Evolutionary conservation across 495 filamentous ascomycete genomes (phyloP).

Genomic region (Talaromyces wortmannii): DNA sequence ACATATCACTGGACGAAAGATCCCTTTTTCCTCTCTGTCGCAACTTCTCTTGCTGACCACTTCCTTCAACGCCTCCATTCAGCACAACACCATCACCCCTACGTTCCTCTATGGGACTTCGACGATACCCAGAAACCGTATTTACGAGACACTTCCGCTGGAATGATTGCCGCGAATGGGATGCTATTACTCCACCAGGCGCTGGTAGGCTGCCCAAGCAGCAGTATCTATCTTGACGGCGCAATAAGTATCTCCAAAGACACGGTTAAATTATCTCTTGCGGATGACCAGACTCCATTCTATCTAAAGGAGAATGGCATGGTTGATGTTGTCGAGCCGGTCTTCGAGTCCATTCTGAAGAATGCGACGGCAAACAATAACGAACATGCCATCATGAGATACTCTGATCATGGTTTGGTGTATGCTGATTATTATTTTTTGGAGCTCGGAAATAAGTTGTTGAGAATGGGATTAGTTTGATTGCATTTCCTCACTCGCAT

Average conservation of each 20-base stretch:
- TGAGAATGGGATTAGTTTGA: conserved; percentile 14
- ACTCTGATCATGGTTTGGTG: conserved; percentile 33
- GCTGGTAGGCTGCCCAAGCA: not conserved
- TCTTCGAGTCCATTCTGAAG: conserved; percentile 17
- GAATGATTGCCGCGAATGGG: conserved; percentile 32
- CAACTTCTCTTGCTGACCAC: conserved; percentile 22
- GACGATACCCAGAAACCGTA: conserved; percentile 13
- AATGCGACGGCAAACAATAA: conserved; percentile 35
- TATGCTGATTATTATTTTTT: conserved; percentile 43
- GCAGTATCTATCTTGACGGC: conserved; percentile 15
- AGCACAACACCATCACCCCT: conserved; percentile 4
- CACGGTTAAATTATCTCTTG: conserved; percentile 20
- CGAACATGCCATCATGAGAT: conserved; percentile 10
- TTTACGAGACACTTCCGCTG: conserved; percentile 28
- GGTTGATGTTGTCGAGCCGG: not conserved
- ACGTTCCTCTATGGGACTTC: conserved; percentile 28
- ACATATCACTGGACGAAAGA: conserved; percentile 36
- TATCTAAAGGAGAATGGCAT: not conserved
- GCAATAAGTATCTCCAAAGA: conserved; percentile 27
- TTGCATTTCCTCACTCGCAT: not conserved
- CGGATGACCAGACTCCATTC: conserved; percentile 3
- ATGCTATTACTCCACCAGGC: conserved; percentile 27
- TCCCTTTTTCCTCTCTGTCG: conserved; percentile 22
- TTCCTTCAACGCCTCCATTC: conserved; percentile 24
- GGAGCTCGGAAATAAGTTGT: conserved; percentile 30